Evolutionary conservation across 345 rosid species (phyloP).

Genomic region (Rhodamnia argentea): DNA sequence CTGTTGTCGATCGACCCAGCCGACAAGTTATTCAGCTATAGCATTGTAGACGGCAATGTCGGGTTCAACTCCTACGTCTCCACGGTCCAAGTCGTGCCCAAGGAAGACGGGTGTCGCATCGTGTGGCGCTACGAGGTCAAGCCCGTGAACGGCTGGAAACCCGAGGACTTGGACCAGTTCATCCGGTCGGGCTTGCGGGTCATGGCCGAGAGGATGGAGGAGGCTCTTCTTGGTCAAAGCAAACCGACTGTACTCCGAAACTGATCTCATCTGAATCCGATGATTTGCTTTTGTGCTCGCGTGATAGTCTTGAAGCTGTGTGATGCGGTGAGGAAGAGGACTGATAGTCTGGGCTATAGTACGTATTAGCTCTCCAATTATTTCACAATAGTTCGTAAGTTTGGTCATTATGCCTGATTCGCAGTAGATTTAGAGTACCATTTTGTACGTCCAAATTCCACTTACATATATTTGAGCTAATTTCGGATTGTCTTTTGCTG

Average conservation of each 20-base stretch:
- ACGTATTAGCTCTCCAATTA: background rate
- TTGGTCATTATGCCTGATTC: background rate
- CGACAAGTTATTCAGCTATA: slow-evolving; percentile 12
- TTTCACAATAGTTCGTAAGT: background rate
- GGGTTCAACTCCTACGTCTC: slow-evolving; percentile 28
- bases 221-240: slow-evolving; percentile 5
- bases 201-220: slow-evolving; percentile 37
- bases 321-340: background rate
- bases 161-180: slow-evolving; percentile 25
- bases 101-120: slow-evolving; percentile 15
- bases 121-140: slow-evolving; percentile 39
- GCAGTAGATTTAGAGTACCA: background rate
- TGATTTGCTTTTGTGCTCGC: background rate
- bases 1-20: slow-evolving; percentile 19
- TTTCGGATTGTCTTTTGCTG: background rate
- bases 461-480: background rate
- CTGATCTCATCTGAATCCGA: background rate
- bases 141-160: slow-evolving; percentile 26
- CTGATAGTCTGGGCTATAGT: background rate
- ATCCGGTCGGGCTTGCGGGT: slow-evolving; percentile 19
- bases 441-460: background rate
- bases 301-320: background rate
- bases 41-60: slow-evolving; percentile 27
- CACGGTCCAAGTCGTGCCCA: slow-evolving; percentile 8
- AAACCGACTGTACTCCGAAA: background rate